Evolutionary conservation across 345 rosid species (phyloP).

Genomic region (Arabis hirsuta): DNA sequence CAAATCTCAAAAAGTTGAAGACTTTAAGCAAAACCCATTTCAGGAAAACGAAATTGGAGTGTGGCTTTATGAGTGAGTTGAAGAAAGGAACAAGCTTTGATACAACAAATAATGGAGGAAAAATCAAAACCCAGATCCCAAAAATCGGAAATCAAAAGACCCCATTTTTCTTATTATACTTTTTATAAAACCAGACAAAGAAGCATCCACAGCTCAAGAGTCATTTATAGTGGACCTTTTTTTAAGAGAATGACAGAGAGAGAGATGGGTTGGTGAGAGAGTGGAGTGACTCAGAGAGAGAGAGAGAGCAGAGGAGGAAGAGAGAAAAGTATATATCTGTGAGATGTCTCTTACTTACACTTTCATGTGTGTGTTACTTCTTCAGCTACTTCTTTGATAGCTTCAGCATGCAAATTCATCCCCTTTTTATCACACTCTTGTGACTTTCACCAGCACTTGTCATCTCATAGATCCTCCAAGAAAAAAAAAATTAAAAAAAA

Average conservation of each 20-base stretch:
- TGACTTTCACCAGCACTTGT: slow-evolving; percentile 32
- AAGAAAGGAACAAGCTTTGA: slow-evolving; percentile 39
- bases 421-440: slow-evolving; percentile 30
- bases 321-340: slow-evolving; percentile 43
- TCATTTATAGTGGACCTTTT: slow-evolving; percentile 45
- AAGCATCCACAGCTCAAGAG: slow-evolving; percentile 48
- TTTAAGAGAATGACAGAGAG: slow-evolving; percentile 44
- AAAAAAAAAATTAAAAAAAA: background rate
- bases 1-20: slow-evolving; percentile 29
- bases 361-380: slow-evolving; percentile 50
- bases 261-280: slow-evolving; percentile 46
- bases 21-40: slow-evolving; percentile 38
- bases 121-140: slow-evolving; percentile 55
- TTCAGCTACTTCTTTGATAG: slow-evolving; percentile 39
- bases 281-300: slow-evolving; percentile 41
- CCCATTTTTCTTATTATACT: slow-evolving; percentile 22
- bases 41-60: slow-evolving; percentile 25
- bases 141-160: slow-evolving; percentile 44
- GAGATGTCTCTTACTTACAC: slow-evolving; percentile 34
- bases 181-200: slow-evolving; percentile 35
- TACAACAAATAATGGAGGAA: slow-evolving; percentile 6
- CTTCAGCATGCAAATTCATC: slow-evolving; percentile 46
- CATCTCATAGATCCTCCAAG: slow-evolving; percentile 33
- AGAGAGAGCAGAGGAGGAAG: slow-evolving; percentile 32
- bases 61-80: slow-evolving; percentile 14